Evolutionary conservation across 495 filamentous ascomycete species (phyloP), one percentile per base, ranked within the genome.

Genomic region (Podospora anserina): DNA sequence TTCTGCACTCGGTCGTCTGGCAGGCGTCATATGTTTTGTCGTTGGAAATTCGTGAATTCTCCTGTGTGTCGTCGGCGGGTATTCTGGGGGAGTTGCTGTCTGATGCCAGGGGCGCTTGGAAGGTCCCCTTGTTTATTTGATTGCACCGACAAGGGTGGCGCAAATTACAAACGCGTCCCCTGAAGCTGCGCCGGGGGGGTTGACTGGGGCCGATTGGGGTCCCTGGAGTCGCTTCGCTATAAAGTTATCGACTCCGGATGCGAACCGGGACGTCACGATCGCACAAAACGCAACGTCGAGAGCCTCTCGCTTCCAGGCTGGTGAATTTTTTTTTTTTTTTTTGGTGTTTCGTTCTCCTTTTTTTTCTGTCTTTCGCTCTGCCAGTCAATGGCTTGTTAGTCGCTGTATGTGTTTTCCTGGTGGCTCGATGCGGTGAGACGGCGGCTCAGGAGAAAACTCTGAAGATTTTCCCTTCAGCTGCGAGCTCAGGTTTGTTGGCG

Each of bases 151-250:
- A 67, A 44, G 74, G 76, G 77, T 69, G 70, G 63, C 70, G 75
- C 72, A 78, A 78, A 78, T 79, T 75, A 72, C 74, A 72, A 76
- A 78, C 76, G 74, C 76, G 71, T 76, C 75, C 75, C 73, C 75
- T 78, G 77, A 72, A 44, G 28, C 28, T 13, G 32, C 27, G 61
- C 30, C 32, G 27, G 61, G 27, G 27, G 32, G 30, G 61, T 15
- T 5, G 23, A 61, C 16, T 27, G 32, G 16, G 18, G 19, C 30
- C 68, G 68, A 62, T 71, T 67, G 68, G 66, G 68, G 56, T 39
- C 58, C 64, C 72, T 63, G 66, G 68, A 27, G 60, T 56, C 20
- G 16, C 15, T 55, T 67, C 26, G 59, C 64, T 56, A 70, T 66
- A 70, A 70, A 64, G 61, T 63, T 63, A 63, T 63, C 30, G 32